Base-by-base conservation (phyloP, 768 basidiomycete species). In the Tremella yokohamensis region DNA sequence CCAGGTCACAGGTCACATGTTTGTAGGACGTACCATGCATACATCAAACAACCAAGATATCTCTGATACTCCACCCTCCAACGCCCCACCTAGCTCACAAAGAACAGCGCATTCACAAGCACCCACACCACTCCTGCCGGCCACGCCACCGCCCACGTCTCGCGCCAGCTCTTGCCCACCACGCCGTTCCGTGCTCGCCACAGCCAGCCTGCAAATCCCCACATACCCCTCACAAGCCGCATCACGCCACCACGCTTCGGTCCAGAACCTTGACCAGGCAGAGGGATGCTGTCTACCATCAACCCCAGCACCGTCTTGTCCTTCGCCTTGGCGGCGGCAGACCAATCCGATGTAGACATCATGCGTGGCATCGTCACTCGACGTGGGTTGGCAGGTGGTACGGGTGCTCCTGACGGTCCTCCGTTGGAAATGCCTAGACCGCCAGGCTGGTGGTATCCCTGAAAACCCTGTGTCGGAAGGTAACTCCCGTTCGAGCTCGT, bases 41-140 rank as follows among this genome's bases (percentile, higher is more conserved):
- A 34, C 29, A 34, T 34, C 29, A 34, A 34, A 34, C 29, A 34
- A 34, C 29, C 29, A 34, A 34, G 29, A 34, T 34, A 11, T 34
- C 29, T 34, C 29, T 34, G 29, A 34, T 34, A 4, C 4, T 11
- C 29, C 11, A 11, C 29, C 29, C 29, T 11, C 29, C 29, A 34
- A 11, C 26, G 29, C 11, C 29, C 29, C 29, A 11, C n/a, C 29
- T 34, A 34, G 29, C 29, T 34, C 29, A 62, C 19, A 56, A 72
- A 76, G 70, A 72, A 76, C 34, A 69, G 37, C 13, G 64, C 70
- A 49, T 76, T 76, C 34, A 74, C 63, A 9, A 63, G 49, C 7
- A 76, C 40, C 72, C 72, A 76, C 12, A 69, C 66, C 6, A 74
- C 48, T 13, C 59, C 65, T 40, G 69, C 65, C 15, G 70, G 70